These are phyloP conservation scores for Claviceps cyperi DNA, from an alignment of 2,329 filamentous ascomycete genomes.

Conservation along the genomic window DNA sequence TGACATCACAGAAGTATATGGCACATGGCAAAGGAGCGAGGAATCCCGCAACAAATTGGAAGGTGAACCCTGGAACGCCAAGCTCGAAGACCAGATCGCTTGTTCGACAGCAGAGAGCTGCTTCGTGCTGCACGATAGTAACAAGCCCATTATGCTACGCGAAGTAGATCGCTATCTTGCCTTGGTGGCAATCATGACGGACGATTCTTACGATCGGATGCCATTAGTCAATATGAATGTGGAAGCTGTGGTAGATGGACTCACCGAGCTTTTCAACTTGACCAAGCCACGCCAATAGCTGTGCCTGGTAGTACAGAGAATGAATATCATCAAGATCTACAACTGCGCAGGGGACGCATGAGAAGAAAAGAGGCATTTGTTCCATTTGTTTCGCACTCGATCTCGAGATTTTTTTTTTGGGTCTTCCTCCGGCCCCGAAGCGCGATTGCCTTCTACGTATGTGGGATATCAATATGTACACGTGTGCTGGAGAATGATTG, in stretches of 20 bases:
- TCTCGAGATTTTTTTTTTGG: background rate
- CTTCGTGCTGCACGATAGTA: slow-evolving; percentile 50
- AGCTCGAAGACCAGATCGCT: slow-evolving; percentile 50
- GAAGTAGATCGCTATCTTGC: slow-evolving; percentile 64
- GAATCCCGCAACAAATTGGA: slow-evolving; percentile 42
- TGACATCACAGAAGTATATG: slow-evolving; percentile 91
- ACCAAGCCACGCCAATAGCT: slow-evolving; percentile 38
- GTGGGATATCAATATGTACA: no score
- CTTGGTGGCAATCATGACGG: slow-evolving; percentile 74
- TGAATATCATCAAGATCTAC: background rate
- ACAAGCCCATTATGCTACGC: slow-evolving; percentile 50
- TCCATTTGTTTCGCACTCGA: background rate
- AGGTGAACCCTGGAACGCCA: slow-evolving; percentile 44
- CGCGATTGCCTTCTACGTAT: background rate
- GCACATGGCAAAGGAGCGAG: slow-evolving; percentile 49
- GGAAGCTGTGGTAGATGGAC: slow-evolving; percentile 62
- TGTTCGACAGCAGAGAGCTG: slow-evolving; percentile 53
- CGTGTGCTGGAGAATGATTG: no score
- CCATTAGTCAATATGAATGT: slow-evolving; percentile 79
- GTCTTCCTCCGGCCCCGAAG: no score
- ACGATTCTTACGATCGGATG: slow-evolving; percentile 72
- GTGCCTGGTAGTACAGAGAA: no score
- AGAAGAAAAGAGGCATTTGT: background rate
- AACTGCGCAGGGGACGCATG: background rate
- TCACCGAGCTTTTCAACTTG: slow-evolving; percentile 67